These are phyloP conservation scores for Nemania bipapillata DNA, from an alignment of 2,329 filamentous ascomycete genomes.

Conservation along the genomic window DNA sequence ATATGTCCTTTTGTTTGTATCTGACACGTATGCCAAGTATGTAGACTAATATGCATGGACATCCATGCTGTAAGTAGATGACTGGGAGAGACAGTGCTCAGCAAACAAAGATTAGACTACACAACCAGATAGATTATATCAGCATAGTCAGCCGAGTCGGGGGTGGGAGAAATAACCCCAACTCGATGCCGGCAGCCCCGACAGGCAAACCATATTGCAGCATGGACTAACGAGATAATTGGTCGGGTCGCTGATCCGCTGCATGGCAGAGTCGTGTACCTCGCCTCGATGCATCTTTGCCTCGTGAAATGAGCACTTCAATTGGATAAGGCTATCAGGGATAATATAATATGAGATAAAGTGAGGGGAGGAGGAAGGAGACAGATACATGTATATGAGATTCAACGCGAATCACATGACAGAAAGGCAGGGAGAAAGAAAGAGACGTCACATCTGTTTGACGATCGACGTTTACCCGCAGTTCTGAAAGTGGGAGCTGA, in stretches of 20 bases:
- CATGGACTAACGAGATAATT: conserved; percentile 15
- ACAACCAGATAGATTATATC: neutral
- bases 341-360: neutral
- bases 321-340: conserved; percentile 8
- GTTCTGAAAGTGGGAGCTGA: no score
- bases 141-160: conserved; percentile 7
- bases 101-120: neutral
- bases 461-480: neutral
- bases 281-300: conserved; percentile 30
- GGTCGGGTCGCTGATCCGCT: neutral
- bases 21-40: no score
- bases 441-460: conserved; percentile 10
- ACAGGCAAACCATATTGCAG: conserved; percentile 6
- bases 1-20: no score
- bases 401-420: neutral
- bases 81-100: no score
- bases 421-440: neutral
- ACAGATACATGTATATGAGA: no score
- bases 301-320: neutral
- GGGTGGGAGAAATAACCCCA: conserved; percentile 5
- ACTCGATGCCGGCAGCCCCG: conserved; percentile 20
- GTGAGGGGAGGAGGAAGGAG: neutral
- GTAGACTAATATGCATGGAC: no score
- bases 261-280: conserved; percentile 1
- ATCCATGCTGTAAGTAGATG: no score